Percentiles rank a stretch among this genome's conserved stretches.
Conservation (phyloP, 2,329 filamentous ascomycete species). For the Aspergillus ruber region DNA sequence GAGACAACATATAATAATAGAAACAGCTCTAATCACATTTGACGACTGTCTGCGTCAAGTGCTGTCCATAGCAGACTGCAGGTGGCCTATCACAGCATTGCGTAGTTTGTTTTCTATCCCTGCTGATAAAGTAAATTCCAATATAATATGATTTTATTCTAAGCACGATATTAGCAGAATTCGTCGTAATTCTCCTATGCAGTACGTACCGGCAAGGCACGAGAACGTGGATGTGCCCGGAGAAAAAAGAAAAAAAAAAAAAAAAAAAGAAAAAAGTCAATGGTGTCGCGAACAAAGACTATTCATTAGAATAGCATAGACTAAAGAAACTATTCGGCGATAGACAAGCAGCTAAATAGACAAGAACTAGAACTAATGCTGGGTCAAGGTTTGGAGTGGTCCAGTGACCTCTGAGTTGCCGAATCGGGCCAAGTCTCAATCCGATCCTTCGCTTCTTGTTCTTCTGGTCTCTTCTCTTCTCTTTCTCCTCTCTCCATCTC, state of each 20-base stretch:
- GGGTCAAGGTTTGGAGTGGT: constrained; percentile 9
- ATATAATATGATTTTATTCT: no score
- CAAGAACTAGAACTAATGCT: constrained; percentile 1
- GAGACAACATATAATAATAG: neutral
- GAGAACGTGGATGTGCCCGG: neutral
- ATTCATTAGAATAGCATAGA: no score
- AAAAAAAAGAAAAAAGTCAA: neutral
- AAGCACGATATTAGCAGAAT: no score
- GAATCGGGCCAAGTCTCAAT: constrained; percentile 18
- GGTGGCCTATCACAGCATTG: no score
- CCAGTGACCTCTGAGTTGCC: constrained; percentile 10
- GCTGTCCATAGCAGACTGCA: no score
- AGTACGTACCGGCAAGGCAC: neutral
- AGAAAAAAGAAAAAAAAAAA: neutral
- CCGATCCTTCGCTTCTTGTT: constrained; percentile 7
- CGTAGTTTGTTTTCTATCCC: no score
- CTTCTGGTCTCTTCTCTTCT: constrained; percentile 9
- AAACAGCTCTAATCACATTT: neutral
- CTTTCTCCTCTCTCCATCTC: constrained; percentile 13
- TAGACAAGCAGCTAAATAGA: neutral
- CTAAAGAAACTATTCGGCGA: no score
- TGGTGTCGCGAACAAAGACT: no score
- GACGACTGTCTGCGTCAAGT: no score
- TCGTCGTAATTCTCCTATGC: no score
- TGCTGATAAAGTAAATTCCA: no score